Evolutionary conservation across 148 eudicot genomes (phyloP).

Genomic region (Camellia japonica): DNA sequence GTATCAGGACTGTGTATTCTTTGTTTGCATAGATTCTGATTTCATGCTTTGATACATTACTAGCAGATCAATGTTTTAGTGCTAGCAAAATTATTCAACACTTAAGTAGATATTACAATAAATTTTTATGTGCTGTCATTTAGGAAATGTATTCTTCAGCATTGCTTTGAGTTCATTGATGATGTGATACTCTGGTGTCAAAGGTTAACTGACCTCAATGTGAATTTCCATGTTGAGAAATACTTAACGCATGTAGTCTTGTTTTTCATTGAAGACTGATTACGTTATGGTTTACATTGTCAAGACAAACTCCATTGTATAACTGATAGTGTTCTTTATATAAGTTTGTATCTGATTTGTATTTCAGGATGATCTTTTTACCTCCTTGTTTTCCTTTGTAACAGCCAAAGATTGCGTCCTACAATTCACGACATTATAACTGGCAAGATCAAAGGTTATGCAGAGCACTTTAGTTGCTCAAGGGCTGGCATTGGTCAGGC

Average conservation of each 20-base stretch:
- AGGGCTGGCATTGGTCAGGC: constrained; percentile 56
- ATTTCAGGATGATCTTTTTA: neutral
- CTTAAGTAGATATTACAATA: neutral
- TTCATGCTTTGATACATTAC: neutral
- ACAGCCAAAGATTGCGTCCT: constrained; percentile 96
- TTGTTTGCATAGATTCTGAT: constrained; percentile 14
- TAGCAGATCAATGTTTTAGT: neutral
- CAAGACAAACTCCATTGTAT: neutral
- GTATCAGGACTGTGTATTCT: neutral
- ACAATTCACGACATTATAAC: constrained; percentile 86
- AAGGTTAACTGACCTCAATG: neutral
- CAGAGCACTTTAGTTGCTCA: constrained; percentile 58
- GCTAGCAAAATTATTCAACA: neutral
- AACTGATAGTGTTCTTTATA: neutral
- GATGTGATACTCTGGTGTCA: neutral
- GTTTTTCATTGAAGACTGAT: neutral
- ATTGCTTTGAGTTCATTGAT: neutral
- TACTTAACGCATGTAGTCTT: neutral
- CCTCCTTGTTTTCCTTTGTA: constrained; percentile 13
- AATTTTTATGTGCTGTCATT: too few species aligned
- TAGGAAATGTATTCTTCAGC: neutral
- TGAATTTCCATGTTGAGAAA: constrained; percentile 6
- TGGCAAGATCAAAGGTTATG: constrained; percentile 70
- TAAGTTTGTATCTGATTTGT: neutral
- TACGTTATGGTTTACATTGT: neutral